These are phyloP conservation scores for Leccinum imitatum DNA, from an alignment of 768 basidiomycete genomes.

Conservation along the genomic window DNA sequence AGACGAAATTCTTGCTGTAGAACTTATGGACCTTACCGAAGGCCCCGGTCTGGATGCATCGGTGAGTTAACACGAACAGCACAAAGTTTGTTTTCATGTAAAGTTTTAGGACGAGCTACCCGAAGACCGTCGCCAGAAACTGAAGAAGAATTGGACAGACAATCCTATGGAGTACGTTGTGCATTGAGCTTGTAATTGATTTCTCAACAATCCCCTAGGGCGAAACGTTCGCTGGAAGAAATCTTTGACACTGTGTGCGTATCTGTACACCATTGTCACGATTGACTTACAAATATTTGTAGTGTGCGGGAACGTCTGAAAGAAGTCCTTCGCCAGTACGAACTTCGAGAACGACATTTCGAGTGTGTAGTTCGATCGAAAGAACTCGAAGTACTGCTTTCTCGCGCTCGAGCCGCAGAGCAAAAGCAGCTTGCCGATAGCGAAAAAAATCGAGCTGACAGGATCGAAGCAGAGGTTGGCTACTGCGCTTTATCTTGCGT, in stretches of 20 bases:
- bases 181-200: background rate
- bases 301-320: conserved; percentile 87
- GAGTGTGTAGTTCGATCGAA: conserved; percentile 91
- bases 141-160: conserved; percentile 82
- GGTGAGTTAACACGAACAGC: conserved; percentile 41
- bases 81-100: conserved; percentile 2
- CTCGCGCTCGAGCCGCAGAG: conserved; percentile 84
- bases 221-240: conserved; percentile 71
- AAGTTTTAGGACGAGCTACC: conserved; percentile 58
- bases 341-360: conserved; percentile 88
- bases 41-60: conserved; percentile 59
- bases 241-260: conserved; percentile 86
- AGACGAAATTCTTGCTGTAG: conserved; percentile 86
- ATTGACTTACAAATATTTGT: conserved; percentile 6
- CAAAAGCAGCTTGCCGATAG: conserved; percentile 81
- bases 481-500: conserved; percentile 5
- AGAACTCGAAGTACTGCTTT: conserved; percentile 84
- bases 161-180: conserved; percentile 67
- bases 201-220: conserved; percentile 42
- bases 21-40: conserved; percentile 87
- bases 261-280: background rate
- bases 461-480: conserved; percentile 71
- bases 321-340: conserved; percentile 83
- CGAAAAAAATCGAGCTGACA: conserved; percentile 67
- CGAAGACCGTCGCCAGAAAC: conserved; percentile 62